phyloP scores from a whole-genome alignment of 2,329 filamentous ascomycete species.

The Saccharata proteae region DNA sequence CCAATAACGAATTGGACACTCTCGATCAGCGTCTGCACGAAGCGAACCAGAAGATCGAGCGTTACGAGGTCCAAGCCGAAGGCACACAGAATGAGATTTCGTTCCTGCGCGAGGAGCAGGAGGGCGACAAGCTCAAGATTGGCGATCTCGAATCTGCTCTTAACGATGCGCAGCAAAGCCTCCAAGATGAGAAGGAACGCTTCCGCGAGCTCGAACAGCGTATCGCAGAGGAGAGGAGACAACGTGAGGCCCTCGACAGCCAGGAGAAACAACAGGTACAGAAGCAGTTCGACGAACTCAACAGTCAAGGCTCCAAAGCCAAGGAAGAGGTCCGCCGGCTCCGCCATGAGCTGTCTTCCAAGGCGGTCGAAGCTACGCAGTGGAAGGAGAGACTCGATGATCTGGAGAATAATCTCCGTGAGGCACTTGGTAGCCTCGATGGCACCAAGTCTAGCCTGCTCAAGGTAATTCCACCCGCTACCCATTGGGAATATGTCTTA shows the following conservation, averaged over 20 bases:
- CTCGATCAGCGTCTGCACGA: constrained; percentile 77
- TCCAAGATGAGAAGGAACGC: constrained; percentile 76
- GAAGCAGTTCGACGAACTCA: constrained; percentile 84
- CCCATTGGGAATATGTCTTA: constrained; percentile 7
- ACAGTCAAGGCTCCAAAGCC: constrained; percentile 64
- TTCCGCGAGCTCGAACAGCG: constrained; percentile 43
- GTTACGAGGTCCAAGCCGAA: constrained; percentile 82
- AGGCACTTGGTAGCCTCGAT: constrained; percentile 76
- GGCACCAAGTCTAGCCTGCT: constrained; percentile 77
- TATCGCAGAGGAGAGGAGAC: constrained; percentile 68
- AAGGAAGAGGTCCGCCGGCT: constrained; percentile 79
- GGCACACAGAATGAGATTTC: constrained; percentile 86
- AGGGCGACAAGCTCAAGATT: constrained; percentile 95
- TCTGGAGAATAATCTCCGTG: constrained; percentile 76
- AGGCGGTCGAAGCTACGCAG: constrained; percentile 77
- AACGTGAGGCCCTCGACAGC: constrained; percentile 74
- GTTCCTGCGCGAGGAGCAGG: constrained; percentile 92
- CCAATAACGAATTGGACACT: constrained; percentile 75
- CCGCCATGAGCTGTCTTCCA: constrained; percentile 68
- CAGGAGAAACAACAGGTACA: constrained; percentile 93
- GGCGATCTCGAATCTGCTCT: constrained; percentile 80
- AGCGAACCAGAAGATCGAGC: constrained; percentile 74
- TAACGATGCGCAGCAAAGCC: constrained; percentile 61
- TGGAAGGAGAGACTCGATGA: constrained; percentile 89
- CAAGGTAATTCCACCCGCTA: constrained; percentile 40